Percentiles rank a stretch among this genome's conserved stretches.
Conservation (phyloP, 192 early-diverging fungal species). For the Dissophora globulifera region DNA sequence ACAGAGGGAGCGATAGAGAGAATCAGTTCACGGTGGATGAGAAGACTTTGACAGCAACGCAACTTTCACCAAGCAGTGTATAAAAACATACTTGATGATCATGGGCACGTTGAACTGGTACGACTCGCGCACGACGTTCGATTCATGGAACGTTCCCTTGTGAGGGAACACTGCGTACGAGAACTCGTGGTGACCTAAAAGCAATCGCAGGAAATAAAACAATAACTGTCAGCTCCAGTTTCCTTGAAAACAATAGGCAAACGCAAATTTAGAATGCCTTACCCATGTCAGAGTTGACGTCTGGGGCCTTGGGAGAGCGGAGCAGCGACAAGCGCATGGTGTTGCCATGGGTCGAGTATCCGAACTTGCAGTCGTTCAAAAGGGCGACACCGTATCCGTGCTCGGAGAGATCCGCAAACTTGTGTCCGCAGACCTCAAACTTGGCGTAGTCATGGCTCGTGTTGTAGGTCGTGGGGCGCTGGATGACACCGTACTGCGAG, state of each 20-base stretch:
- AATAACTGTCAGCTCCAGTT: too few species aligned
- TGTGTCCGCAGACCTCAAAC: constrained; percentile 98
- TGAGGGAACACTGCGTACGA: constrained; percentile 94
- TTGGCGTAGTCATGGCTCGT: constrained; percentile 91
- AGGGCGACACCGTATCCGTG: constrained; percentile 94
- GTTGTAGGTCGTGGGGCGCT: constrained; percentile 95
- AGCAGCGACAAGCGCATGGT: constrained; percentile 86
- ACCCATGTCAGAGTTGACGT: constrained; percentile 74
- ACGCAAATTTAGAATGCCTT: too few species aligned
- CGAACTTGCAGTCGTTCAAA: constrained; percentile 98
- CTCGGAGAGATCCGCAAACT: constrained; percentile 97
- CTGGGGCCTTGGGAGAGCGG: constrained; percentile 88
- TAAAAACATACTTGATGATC: constrained; percentile 55
- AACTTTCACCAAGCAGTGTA: not conserved
- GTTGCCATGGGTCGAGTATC: constrained; percentile 85
- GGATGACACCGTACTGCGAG: constrained; percentile 92
- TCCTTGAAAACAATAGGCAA: too few species aligned
- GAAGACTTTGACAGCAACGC: too few species aligned
- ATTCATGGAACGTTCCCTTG: constrained; percentile 81
- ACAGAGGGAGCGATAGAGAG: too few species aligned
- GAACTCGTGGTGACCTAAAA: constrained; percentile 84
- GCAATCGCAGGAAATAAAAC: too few species aligned
- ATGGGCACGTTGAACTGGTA: constrained; percentile 93
- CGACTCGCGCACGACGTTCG: constrained; percentile 85
- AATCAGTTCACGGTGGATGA: too few species aligned